phyloP scores from a whole-genome alignment of 495 filamentous ascomycete species.

The Penicillium nucicola region DNA sequence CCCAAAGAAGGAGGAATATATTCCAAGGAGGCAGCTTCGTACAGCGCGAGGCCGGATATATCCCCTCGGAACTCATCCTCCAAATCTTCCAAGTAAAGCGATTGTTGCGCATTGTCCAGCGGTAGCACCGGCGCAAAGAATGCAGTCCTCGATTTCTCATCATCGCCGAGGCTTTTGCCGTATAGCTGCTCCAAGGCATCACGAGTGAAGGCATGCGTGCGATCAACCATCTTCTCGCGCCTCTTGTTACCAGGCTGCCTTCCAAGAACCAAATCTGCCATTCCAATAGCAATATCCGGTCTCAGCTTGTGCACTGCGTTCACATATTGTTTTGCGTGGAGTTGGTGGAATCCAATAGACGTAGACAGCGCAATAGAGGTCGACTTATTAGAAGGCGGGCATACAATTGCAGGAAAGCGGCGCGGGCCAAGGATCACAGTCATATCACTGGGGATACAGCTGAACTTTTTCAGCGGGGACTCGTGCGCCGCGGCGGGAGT shows the following conservation, averaged over 20 bases:
- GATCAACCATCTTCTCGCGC: constrained; percentile 76
- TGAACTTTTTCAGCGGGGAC: constrained; percentile 71
- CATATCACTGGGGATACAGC: constrained; percentile 49
- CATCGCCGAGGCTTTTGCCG: constrained; percentile 29
- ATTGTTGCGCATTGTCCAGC: constrained; percentile 68
- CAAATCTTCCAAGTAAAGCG: constrained; percentile 70
- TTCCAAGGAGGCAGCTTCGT: constrained; percentile 66
- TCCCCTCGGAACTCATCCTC: constrained; percentile 45
- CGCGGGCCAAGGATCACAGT: constrained; percentile 78
- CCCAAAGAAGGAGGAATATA: constrained; percentile 57
- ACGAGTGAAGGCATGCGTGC: constrained; percentile 70
- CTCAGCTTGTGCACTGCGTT: constrained; percentile 56
- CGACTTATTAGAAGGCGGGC: constrained; percentile 70
- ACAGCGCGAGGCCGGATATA: constrained; percentile 78
- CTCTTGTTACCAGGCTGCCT: constrained; percentile 62
- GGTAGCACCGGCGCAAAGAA: constrained; percentile 84
- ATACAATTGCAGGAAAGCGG: constrained; percentile 68
- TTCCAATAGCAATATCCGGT: constrained; percentile 77
- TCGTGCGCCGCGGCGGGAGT: constrained; percentile 35
- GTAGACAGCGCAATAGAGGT: constrained; percentile 74
- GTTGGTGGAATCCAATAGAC: constrained; percentile 71
- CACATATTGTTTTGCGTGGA: constrained; percentile 66
- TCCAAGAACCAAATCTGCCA: constrained; percentile 70
- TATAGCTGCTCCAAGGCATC: constrained; percentile 52
- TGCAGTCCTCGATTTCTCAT: constrained; percentile 29